Percentiles rank a stretch among this genome's conserved stretches.
Conservation (phyloP, 305 asterid species). For the Solanum hybrid region DNA sequence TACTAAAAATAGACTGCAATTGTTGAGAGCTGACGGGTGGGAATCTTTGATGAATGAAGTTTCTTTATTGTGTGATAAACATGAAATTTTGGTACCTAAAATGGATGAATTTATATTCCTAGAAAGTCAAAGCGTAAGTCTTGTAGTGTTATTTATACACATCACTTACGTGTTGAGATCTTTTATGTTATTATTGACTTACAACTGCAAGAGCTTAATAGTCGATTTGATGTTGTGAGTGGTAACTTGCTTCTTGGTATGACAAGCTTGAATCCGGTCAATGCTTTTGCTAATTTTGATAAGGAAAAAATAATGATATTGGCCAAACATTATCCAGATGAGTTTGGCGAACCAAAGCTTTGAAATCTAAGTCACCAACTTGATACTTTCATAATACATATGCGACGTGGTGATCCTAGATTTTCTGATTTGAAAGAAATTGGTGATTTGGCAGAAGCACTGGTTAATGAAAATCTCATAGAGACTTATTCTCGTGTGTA, state of each 20-base stretch:
- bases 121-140: neutral
- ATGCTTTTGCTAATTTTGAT: neutral
- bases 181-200: neutral
- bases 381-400: neutral
- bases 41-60: neutral
- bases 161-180: neutral
- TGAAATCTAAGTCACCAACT: neutral
- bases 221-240: neutral
- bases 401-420: neutral
- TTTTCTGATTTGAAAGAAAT: too few relatives aligned
- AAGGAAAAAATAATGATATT: neutral
- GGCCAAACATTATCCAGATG: neutral
- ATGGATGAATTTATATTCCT: neutral
- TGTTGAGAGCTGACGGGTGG: too few relatives aligned
- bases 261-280: neutral
- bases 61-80: neutral
- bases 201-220: neutral
- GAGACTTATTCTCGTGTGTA: too few relatives aligned
- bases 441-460: too few relatives aligned
- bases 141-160: neutral
- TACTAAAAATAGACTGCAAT: too few relatives aligned
- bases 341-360: neutral
- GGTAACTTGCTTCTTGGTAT: neutral
- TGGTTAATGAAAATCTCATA: too few relatives aligned
- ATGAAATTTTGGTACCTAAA: neutral